Conservation (phyloP, 2,329 filamentous ascomycete genomes). For the Colletotrichum endophyticum region DNA sequence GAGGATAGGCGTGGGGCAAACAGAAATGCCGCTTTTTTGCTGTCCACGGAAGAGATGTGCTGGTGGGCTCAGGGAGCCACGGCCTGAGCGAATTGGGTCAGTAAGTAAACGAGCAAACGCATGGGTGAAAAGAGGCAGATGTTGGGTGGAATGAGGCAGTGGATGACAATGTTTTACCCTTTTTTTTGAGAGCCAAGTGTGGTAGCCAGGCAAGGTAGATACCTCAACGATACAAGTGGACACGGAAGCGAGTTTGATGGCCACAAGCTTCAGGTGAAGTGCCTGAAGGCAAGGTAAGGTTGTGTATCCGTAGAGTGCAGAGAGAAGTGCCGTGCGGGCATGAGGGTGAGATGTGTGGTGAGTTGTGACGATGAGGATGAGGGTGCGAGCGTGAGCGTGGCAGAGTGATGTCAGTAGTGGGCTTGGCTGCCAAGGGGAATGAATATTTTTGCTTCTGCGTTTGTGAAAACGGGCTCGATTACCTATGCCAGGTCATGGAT, state of each 20-base stretch:
- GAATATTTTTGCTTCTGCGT: background rate
- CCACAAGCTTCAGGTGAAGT: background rate
- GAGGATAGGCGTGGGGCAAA: background rate
- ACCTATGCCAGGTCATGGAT: background rate
- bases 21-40: background rate
- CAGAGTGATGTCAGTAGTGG: slow-evolving; percentile 13
- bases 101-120: background rate
- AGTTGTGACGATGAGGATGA: background rate
- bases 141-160: background rate
- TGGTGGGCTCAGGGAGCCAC: background rate
- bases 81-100: background rate
- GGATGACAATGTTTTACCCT: background rate
- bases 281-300: background rate
- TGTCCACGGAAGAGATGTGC: background rate
- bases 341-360: background rate
- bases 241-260: background rate
- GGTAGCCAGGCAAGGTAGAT: background rate
- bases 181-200: background rate
- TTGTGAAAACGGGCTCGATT: background rate
- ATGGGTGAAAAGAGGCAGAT: background rate
- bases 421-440: background rate
- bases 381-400: background rate
- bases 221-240: background rate
- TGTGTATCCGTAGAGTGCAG: background rate
- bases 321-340: background rate